Conservation (phyloP, 2,329 filamentous ascomycete species). For the Penicillium sp. region DNA sequence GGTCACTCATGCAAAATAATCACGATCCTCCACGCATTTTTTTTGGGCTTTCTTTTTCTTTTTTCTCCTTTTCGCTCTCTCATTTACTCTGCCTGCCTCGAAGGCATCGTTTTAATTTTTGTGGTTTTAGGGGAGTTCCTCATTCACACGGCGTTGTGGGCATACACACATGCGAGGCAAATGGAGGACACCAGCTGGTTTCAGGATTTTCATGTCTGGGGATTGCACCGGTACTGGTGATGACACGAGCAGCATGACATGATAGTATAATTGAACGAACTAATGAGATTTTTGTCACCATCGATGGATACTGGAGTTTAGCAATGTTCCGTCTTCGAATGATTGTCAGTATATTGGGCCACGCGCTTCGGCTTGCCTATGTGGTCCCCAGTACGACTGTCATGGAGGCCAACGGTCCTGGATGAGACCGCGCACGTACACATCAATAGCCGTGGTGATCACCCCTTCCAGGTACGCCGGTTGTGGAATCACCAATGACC, state of each 20-base stretch:
- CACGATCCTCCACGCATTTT: neutral
- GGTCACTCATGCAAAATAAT: constrained; percentile 66
- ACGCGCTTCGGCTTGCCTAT: too few relatives aligned
- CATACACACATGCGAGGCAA: constrained; percentile 7
- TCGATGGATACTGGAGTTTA: too few relatives aligned
- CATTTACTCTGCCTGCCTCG: neutral
- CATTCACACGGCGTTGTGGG: constrained; percentile 8
- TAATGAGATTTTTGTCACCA: constrained; percentile 10
- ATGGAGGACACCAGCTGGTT: constrained; percentile 3
- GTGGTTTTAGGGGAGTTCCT: too few relatives aligned
- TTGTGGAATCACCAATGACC: too few relatives aligned
- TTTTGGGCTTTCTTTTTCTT: neutral
- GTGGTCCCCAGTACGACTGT: too few relatives aligned
- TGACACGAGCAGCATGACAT: constrained; percentile 4
- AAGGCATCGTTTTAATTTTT: too few relatives aligned
- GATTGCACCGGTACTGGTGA: constrained; percentile 11
- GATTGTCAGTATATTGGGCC: too few relatives aligned
- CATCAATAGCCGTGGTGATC: too few relatives aligned
- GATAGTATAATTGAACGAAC: constrained; percentile 16
- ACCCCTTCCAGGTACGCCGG: too few relatives aligned
- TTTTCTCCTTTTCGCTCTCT: neutral
- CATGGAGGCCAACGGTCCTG: too few relatives aligned
- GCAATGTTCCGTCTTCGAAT: too few relatives aligned
- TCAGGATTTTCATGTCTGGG: constrained; percentile 2
- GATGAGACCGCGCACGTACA: too few relatives aligned